Percentiles rank a stretch among this genome's conserved stretches.
Conservation (phyloP, 73 alveolate genomes). For the Symbiodinium pilosum region DNA sequence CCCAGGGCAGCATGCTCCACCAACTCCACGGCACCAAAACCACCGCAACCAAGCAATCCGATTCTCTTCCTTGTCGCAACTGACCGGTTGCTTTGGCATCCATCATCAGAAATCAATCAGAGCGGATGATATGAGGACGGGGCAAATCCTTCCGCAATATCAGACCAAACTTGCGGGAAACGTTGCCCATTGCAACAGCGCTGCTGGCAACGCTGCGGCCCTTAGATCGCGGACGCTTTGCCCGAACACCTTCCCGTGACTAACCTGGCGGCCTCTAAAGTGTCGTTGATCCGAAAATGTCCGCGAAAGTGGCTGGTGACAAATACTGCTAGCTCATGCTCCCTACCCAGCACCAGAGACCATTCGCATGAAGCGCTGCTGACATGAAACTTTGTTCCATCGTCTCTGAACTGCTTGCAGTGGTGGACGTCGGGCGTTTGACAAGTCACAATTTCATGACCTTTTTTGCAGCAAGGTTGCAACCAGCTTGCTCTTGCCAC, state of each 20-base stretch:
- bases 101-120: neutral
- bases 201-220: neutral
- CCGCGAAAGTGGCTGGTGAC: too few relatives aligned
- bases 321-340: too few relatives aligned
- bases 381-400: too few relatives aligned
- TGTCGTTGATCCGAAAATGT: too few relatives aligned
- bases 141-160: slow-evolving; percentile 50
- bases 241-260: too few relatives aligned
- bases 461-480: slow-evolving; percentile 3
- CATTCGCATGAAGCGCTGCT: too few relatives aligned
- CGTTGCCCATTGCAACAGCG: slow-evolving; percentile 2
- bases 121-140: neutral
- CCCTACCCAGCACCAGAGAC: too few relatives aligned
- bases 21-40: slow-evolving; percentile 74
- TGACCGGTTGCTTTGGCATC: neutral
- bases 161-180: slow-evolving; percentile 28
- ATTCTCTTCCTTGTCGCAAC: slow-evolving; percentile 43
- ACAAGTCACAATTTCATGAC: too few relatives aligned
- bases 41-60: slow-evolving; percentile 81
- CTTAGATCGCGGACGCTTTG: too few relatives aligned
- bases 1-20: slow-evolving; percentile 64
- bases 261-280: too few relatives aligned
- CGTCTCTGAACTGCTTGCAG: too few relatives aligned
- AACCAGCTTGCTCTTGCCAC: slow-evolving; percentile 54
- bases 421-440: too few relatives aligned